phyloP scores from a whole-genome alignment of 2,329 filamentous ascomycete genomes.

The Pestalotiopsis sp. region DNA sequence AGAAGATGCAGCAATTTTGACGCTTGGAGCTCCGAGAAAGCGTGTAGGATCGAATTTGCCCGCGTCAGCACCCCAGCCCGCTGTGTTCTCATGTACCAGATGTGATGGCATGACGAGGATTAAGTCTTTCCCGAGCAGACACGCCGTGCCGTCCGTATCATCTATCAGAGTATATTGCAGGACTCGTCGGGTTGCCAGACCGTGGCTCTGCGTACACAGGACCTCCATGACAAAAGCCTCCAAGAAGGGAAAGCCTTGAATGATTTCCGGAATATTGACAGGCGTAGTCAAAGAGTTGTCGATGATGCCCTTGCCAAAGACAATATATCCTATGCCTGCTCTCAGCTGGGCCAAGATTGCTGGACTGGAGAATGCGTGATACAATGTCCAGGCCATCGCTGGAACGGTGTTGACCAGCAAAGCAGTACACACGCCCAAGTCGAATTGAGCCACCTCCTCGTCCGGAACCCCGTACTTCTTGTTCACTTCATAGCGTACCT shows the following conservation, averaged over 20 bases:
- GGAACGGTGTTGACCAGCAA: constrained; percentile 8
- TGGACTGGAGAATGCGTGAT: constrained; percentile 2
- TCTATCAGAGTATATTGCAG: constrained; percentile 15
- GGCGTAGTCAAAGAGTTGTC: neutral
- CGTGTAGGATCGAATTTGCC: neutral
- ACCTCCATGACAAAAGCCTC: neutral
- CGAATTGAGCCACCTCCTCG: constrained; percentile 8
- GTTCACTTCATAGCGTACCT: neutral
- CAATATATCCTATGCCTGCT: neutral
- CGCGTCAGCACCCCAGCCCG: neutral
- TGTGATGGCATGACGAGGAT: neutral
- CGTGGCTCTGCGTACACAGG: neutral
- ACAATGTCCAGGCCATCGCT: constrained; percentile 6
- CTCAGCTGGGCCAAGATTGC: neutral
- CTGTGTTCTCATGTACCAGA: neutral
- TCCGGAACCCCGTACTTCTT: neutral
- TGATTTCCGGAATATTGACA: neutral
- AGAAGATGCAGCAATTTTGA: neutral
- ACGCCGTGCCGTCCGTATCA: neutral
- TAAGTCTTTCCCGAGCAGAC: constrained; percentile 9
- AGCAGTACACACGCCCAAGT: constrained; percentile 7
- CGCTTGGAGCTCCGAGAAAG: constrained; percentile 2
- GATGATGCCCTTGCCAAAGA: neutral
- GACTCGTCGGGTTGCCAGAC: constrained; percentile 29
- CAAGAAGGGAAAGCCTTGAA: neutral